Evolutionary conservation across 2,329 filamentous ascomycete genomes (phyloP).

Genomic region (Sphaerulina musiva): DNA sequence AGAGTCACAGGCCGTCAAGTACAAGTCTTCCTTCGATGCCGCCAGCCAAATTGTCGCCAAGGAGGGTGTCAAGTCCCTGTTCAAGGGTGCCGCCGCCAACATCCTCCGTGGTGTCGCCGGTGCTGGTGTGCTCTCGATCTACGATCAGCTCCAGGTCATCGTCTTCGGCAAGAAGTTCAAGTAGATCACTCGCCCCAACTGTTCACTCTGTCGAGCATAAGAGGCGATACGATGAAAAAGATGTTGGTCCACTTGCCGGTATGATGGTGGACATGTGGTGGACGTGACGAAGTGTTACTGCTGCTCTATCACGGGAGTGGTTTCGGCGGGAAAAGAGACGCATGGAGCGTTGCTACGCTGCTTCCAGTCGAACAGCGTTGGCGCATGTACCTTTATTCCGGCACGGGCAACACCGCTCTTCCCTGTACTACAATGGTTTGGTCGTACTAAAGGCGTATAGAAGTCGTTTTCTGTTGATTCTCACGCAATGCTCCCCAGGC

Average conservation of each 20-base stretch:
- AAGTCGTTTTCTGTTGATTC: slow-evolving; percentile 18
- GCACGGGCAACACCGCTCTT: slow-evolving; percentile 27
- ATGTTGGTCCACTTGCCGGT: slow-evolving; percentile 29
- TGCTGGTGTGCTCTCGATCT: slow-evolving; percentile 99
- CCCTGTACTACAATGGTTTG: slow-evolving; percentile 34
- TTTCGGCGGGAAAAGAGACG: slow-evolving; percentile 18
- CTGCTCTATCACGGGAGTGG: slow-evolving; percentile 23
- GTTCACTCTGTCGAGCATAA: slow-evolving; percentile 9
- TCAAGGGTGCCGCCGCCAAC: slow-evolving; percentile 99
- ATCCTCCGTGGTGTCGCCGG: slow-evolving; percentile 99
- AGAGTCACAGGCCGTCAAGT: slow-evolving; percentile 88
- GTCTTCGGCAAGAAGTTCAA: slow-evolving; percentile 99
- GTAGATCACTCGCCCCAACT: slow-evolving; percentile 30
- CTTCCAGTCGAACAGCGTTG: slow-evolving; percentile 21
- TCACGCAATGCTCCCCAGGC: too few species aligned
- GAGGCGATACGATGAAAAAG: slow-evolving; percentile 15
- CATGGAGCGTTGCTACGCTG: slow-evolving; percentile 17
- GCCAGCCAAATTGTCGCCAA: slow-evolving; percentile 93
- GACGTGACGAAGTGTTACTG: slow-evolving; percentile 16
- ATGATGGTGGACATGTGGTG: slow-evolving; percentile 30
- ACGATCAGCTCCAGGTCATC: slow-evolving; percentile 98
- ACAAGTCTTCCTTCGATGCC: slow-evolving; percentile 93
- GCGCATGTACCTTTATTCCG: slow-evolving; percentile 29
- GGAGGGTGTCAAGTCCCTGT: slow-evolving; percentile 97
- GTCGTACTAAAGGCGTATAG: slow-evolving; percentile 28